Conservation (phyloP, 768 basidiomycete species). For the Jaapia argillacea region DNA sequence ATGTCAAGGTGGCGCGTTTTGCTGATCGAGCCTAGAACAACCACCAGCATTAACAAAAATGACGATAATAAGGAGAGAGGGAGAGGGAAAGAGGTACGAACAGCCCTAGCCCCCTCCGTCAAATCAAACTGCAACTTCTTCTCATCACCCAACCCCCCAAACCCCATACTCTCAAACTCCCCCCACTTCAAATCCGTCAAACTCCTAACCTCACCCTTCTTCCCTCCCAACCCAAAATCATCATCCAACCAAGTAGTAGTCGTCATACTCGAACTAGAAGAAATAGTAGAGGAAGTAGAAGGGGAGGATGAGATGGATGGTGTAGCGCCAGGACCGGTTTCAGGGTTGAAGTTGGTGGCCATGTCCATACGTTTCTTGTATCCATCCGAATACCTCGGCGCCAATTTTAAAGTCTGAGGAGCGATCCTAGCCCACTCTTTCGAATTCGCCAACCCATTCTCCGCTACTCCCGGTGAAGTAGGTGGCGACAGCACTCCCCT, state of each 20-base stretch:
- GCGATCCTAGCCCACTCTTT: conserved; percentile 76
- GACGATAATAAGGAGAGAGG: too few relatives aligned
- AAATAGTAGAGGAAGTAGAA: conserved; percentile 8
- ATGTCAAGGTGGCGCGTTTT: conserved; percentile 79
- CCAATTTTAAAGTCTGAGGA: conserved; percentile 45
- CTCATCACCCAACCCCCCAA: conserved; percentile 43
- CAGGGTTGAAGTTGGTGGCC: conserved; percentile 47
- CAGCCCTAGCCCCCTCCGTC: conserved; percentile 75
- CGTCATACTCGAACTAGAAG: conserved; percentile 30
- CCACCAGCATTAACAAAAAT: conserved; percentile 7
- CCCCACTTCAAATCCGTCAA: conserved; percentile 88
- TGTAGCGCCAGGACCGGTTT: conserved; percentile 19
- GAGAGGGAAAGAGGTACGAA: conserved; percentile 26
- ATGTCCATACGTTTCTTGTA: conserved; percentile 75
- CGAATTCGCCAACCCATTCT: conserved; percentile 42
- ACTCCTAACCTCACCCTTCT: conserved; percentile 61
- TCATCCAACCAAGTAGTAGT: conserved; percentile 18
- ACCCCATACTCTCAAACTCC: conserved; percentile 80
- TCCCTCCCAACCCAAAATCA: conserved; percentile 17
- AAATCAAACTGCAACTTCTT: conserved; percentile 89
- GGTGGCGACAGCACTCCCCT: conserved; percentile 13
- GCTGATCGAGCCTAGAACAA: conserved; percentile 43
- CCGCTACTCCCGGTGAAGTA: conserved; percentile 19
- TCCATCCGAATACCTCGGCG: conserved; percentile 62
- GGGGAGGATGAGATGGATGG: conserved; percentile 18